These are phyloP conservation scores for Ophiostoma quercus DNA, from an alignment of 2,329 filamentous ascomycete genomes.

Conservation along the genomic window DNA sequence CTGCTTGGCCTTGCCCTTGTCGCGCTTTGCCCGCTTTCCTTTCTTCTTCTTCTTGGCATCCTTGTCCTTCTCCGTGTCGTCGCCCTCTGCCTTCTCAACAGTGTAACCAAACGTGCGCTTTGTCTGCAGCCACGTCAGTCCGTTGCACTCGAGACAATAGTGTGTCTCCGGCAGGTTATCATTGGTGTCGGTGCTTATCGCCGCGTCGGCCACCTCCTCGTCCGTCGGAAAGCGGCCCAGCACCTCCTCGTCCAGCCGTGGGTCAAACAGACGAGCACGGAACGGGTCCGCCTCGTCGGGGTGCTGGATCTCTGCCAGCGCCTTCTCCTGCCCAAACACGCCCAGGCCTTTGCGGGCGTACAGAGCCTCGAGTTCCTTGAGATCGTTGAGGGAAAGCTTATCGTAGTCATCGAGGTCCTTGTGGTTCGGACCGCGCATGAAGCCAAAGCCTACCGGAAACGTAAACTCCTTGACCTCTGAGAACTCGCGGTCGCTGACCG, in stretches of 20 bases:
- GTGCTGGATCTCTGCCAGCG: slow-evolving; percentile 17
- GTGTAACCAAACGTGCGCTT: neutral
- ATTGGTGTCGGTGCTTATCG: neutral
- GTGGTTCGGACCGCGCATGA: too few relatives aligned
- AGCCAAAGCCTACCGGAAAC: neutral
- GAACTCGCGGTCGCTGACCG: neutral
- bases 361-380: too few relatives aligned
- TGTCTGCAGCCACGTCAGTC: slow-evolving; percentile 19
- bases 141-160: slow-evolving; percentile 14
- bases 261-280: slow-evolving; percentile 3
- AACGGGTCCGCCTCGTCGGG: slow-evolving; percentile 19
- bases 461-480: neutral
- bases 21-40: neutral
- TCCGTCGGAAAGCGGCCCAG: neutral
- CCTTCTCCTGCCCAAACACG: neutral
- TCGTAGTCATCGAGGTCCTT: too few relatives aligned
- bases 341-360: too few relatives aligned
- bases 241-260: slow-evolving; percentile 18
- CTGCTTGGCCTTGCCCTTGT: slow-evolving; percentile 9
- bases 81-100: neutral
- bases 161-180: slow-evolving; percentile 38
- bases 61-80: neutral
- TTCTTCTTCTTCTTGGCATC: neutral
- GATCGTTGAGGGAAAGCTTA: too few relatives aligned
- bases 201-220: neutral